These are phyloP conservation scores for Paxillus rubicundulus DNA, from an alignment of 768 basidiomycete genomes.

Conservation along the genomic window DNA sequence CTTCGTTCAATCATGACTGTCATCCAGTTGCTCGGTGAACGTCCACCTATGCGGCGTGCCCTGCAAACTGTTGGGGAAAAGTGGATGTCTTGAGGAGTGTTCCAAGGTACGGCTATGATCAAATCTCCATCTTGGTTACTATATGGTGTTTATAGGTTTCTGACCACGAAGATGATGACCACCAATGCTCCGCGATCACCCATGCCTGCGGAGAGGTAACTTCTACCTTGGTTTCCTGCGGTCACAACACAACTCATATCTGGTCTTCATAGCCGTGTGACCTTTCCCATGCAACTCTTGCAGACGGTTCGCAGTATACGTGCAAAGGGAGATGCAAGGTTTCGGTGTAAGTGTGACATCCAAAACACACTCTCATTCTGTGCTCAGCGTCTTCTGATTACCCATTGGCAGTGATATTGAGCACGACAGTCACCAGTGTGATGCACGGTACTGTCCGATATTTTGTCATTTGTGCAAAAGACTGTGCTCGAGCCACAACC, in stretches of 20 bases:
- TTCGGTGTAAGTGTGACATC: slow-evolving; percentile 35
- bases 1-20: neutral
- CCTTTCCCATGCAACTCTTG: slow-evolving; percentile 28
- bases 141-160: slow-evolving; percentile 35
- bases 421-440: slow-evolving; percentile 50
- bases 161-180: slow-evolving; percentile 47
- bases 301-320: slow-evolving; percentile 28
- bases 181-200: slow-evolving; percentile 48
- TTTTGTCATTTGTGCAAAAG: slow-evolving; percentile 55
- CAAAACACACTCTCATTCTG: neutral
- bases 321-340: slow-evolving; percentile 45
- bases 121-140: neutral
- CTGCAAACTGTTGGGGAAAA: slow-evolving; percentile 44
- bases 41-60: slow-evolving; percentile 54
- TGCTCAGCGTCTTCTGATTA: neutral
- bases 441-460: slow-evolving; percentile 50
- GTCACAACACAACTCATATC: neutral
- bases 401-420: slow-evolving; percentile 38
- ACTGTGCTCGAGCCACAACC: slow-evolving; percentile 43
- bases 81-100: slow-evolving; percentile 53
- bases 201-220: slow-evolving; percentile 57
- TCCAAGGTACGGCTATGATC: slow-evolving; percentile 39
- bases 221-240: neutral
- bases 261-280: slow-evolving; percentile 39
- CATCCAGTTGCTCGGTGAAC: slow-evolving; percentile 47